Percentiles rank a stretch among this genome's conserved stretches.
These are phyloP conservation scores for Phytophthora ohioensis DNA, from an alignment of 352 stramenopile species.

Conservation along the genomic window DNA sequence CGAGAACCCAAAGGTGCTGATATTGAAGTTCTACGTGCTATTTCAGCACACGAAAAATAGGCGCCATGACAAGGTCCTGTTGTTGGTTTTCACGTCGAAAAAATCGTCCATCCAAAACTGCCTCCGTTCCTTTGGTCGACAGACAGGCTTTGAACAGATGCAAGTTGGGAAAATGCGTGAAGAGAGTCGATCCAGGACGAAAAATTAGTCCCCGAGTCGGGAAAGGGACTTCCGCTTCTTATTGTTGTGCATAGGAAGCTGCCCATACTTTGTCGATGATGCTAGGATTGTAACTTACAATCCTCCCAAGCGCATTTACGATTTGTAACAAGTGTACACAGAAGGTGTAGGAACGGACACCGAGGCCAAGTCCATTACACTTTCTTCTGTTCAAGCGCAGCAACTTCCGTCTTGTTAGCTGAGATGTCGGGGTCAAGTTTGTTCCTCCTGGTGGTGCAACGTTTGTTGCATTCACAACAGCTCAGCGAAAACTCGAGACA, in stretches of 20 bases:
- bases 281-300: not conserved
- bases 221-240: not conserved
- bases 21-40: no score
- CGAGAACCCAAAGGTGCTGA: no score
- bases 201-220: conserved; percentile 3
- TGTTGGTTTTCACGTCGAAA: not conserved
- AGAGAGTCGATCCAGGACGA: not conserved
- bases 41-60: no score
- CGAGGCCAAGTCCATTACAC: not conserved
- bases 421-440: not conserved
- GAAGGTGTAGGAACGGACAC: conserved; percentile 10
- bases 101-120: no score
- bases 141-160: conserved; percentile 7
- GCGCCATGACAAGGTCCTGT: not conserved
- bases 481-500: conserved; percentile 10
- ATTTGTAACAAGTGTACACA: conserved; percentile 7
- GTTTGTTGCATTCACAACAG: not conserved
- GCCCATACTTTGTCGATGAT: conserved; percentile 11
- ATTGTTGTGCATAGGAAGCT: not conserved
- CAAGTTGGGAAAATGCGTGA: conserved; percentile 2
- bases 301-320: not conserved
- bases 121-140: not conserved
- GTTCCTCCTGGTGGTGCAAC: not conserved
- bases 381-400: conserved; percentile 3
- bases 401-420: not conserved